phyloP scores from a whole-genome alignment of 2,329 filamentous ascomycete genomes.

The Cercospora brassicicola region DNA sequence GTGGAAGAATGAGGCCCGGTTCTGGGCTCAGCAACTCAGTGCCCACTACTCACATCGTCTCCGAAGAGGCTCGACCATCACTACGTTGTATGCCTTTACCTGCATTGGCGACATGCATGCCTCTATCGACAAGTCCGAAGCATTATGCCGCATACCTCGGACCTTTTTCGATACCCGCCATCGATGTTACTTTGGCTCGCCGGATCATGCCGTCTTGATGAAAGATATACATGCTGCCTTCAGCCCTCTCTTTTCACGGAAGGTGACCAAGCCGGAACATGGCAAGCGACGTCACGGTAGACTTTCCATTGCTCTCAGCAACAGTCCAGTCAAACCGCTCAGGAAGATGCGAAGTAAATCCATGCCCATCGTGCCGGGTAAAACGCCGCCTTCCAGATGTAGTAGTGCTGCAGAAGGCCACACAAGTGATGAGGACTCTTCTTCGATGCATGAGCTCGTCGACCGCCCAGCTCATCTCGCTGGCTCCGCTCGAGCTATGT shows the following conservation, averaged over 20 bases:
- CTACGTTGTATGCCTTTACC: conserved; percentile 49
- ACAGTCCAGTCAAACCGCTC: conserved; percentile 14
- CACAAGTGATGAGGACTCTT: conserved; percentile 25
- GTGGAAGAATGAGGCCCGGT: conserved; percentile 46
- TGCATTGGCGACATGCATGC: conserved; percentile 38
- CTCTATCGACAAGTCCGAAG: conserved; percentile 30
- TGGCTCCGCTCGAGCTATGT: conserved; percentile 3
- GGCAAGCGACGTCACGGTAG: conserved; percentile 12
- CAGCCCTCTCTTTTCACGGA: conserved; percentile 40
- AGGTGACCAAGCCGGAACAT: conserved; percentile 19
- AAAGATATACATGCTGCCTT: conserved; percentile 51
- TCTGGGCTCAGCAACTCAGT: conserved; percentile 45
- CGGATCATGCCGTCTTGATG: conserved; percentile 48
- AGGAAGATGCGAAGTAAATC: conserved; percentile 9
- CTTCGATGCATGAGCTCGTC: conserved; percentile 31
- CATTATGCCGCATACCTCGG: conserved; percentile 42
- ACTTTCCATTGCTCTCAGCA: conserved; percentile 14
- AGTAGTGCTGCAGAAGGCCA: conserved; percentile 15
- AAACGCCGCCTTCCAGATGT: conserved; percentile 12
- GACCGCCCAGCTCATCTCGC: conserved; percentile 30
- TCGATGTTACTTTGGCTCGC: conserved; percentile 46
- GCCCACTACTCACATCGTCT: conserved; percentile 36
- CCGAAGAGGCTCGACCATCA: conserved; percentile 32
- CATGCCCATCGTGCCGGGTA: not conserved
- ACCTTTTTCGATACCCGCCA: conserved; percentile 50